Conservation (phyloP, 495 filamentous ascomycete species). For the Lophiostoma macrostomum region DNA sequence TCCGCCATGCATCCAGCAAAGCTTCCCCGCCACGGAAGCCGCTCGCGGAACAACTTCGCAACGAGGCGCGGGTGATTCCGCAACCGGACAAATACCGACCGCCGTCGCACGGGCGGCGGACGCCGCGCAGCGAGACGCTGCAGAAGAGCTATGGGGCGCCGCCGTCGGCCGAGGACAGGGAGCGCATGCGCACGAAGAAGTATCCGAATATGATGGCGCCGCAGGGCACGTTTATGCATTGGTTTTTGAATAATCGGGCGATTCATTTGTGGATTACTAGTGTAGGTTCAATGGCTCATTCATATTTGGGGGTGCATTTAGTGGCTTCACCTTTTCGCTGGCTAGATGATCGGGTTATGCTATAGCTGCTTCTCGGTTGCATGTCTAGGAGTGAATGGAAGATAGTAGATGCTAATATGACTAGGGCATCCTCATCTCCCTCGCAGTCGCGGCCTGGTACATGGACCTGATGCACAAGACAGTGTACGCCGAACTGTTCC, state of each 20-base stretch:
- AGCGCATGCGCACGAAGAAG: slow-evolving; percentile 58
- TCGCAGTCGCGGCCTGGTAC: slow-evolving; percentile 65
- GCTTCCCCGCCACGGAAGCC: background rate
- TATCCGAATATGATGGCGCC: slow-evolving; percentile 83
- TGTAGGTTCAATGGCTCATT: slow-evolving; percentile 47
- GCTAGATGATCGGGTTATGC: too few relatives aligned
- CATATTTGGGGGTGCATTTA: too few relatives aligned
- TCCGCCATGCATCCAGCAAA: slow-evolving; percentile 26
- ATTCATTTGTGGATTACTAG: slow-evolving; percentile 78
- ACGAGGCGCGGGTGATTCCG: slow-evolving; percentile 58
- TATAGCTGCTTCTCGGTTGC: too few relatives aligned
- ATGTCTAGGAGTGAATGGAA: too few relatives aligned
- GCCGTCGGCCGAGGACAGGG: slow-evolving; percentile 52
- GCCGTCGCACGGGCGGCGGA: slow-evolving; percentile 71
- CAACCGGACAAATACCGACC: slow-evolving; percentile 82
- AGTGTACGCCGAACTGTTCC: slow-evolving; percentile 69
- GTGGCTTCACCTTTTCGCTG: too few relatives aligned
- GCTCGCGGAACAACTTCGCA: slow-evolving; percentile 7
- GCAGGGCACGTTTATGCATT: slow-evolving; percentile 67
- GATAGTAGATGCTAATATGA: too few relatives aligned
- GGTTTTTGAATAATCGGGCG: slow-evolving; percentile 66
- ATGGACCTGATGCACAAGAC: slow-evolving; percentile 68
- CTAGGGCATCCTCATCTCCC: slow-evolving; percentile 61
- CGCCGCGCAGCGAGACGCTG: slow-evolving; percentile 47
- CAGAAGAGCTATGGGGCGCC: slow-evolving; percentile 59